Evolutionary conservation across 1,284 basidiomycete species (phyloP).

Genomic region (Irpex sp.): DNA sequence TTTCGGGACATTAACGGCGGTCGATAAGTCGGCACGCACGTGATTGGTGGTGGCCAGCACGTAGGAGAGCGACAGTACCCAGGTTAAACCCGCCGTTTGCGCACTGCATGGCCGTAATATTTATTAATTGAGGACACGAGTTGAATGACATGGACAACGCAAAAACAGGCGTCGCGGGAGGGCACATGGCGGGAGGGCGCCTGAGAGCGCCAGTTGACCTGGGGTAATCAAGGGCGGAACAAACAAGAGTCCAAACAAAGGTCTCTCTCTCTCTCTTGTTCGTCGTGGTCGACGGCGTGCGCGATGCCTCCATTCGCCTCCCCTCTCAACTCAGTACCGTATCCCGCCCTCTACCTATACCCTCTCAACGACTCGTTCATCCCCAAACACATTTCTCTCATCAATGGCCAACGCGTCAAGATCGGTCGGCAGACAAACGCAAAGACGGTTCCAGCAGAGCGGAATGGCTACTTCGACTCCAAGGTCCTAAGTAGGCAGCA

Average conservation of each 20-base stretch:
- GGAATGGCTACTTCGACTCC: slow-evolving; percentile 96
- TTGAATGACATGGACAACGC: not conserved
- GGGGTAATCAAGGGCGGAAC: slow-evolving; percentile 11
- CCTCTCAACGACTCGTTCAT: slow-evolving; percentile 96
- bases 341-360: slow-evolving; percentile 85
- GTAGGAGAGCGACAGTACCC: too few species aligned
- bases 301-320: slow-evolving; percentile 33
- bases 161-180: slow-evolving; percentile 13
- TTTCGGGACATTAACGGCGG: not conserved
- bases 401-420: slow-evolving; percentile 75
- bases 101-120: not conserved
- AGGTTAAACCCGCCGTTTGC: not conserved
- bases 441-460: slow-evolving; percentile 91
- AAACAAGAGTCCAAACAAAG: slow-evolving; percentile 26
- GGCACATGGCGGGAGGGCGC: slow-evolving; percentile 9
- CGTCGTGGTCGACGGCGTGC: slow-evolving; percentile 29
- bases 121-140: not conserved
- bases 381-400: slow-evolving; percentile 92
- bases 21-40: not conserved
- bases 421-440: slow-evolving; percentile 98
- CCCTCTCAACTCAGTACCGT: slow-evolving; percentile 31
- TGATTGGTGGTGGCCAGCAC: not conserved
- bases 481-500: slow-evolving; percentile 96
- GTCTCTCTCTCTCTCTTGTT: slow-evolving; percentile 19
- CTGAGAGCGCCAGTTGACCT: slow-evolving; percentile 6